Conservation (phyloP, 257 asterid genomes). For the Apocynum venetum region DNA sequence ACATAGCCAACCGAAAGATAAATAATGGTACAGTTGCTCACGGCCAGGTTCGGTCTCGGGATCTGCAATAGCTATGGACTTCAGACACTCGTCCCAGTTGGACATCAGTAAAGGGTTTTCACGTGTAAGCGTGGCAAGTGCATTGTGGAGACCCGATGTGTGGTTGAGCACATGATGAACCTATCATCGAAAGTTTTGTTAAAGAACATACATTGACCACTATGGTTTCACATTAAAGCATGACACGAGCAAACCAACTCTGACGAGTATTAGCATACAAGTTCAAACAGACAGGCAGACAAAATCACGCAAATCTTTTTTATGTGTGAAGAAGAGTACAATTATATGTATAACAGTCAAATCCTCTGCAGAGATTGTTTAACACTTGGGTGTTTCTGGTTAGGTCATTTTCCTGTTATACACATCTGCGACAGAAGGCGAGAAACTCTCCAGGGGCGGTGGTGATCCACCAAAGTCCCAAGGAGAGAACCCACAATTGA, state of each 20-base stretch:
- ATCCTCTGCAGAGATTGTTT: too few species aligned
- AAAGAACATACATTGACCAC: not conserved
- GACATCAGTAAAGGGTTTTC: constrained; percentile 77
- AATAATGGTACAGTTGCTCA: constrained; percentile 71
- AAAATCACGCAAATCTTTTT: not conserved
- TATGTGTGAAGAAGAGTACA: too few species aligned
- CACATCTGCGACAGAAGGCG: not conserved
- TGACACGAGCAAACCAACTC: not conserved
- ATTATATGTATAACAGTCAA: too few species aligned
- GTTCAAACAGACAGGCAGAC: not conserved
- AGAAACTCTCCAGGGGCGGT: not conserved
- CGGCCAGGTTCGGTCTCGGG: constrained; percentile 90
- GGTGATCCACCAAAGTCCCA: not conserved
- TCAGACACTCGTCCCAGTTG: constrained; percentile 83
- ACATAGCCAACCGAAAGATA: constrained; percentile 94
- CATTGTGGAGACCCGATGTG: constrained; percentile 93
- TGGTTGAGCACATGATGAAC: constrained; percentile 99
- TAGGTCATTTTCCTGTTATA: not conserved
- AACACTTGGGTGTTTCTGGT: not conserved
- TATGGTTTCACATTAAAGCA: not conserved
- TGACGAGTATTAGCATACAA: not conserved
- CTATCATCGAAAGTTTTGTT: constrained; percentile 33
- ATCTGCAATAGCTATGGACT: constrained; percentile 36
- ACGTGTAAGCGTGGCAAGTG: constrained; percentile 53
- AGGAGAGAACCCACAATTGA: not conserved